These are phyloP conservation scores for Eutrema yunnanense DNA, from an alignment of 345 rosid genomes.

Conservation along the genomic window DNA sequence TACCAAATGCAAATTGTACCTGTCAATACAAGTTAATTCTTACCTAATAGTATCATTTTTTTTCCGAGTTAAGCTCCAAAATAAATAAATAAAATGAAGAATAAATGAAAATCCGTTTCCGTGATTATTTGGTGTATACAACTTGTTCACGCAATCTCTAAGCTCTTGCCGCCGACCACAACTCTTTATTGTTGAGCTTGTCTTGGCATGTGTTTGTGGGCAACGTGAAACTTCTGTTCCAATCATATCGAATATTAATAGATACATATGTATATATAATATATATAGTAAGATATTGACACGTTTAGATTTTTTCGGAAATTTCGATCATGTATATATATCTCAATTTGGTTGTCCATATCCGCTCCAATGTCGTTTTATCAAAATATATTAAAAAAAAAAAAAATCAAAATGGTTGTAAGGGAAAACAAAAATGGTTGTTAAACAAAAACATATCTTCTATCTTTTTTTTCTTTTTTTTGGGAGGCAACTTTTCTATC, in stretches of 20 bases:
- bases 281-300: not conserved
- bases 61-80: not conserved
- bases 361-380: not conserved
- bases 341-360: not conserved
- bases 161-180: constrained; percentile 19
- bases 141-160: constrained; percentile 27
- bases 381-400: not conserved
- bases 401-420: not conserved
- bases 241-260: not conserved
- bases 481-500: too few species aligned
- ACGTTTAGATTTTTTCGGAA: not conserved
- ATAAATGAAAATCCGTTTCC: not conserved
- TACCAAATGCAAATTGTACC: constrained; percentile 1
- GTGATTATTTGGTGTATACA: not conserved
- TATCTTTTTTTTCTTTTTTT: too few species aligned
- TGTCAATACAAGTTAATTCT: not conserved
- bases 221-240: constrained; percentile 18
- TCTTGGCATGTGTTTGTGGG: constrained; percentile 1
- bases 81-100: not conserved
- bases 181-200: constrained; percentile 2
- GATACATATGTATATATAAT: not conserved
- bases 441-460: too few species aligned
- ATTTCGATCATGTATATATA: not conserved
- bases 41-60: not conserved
- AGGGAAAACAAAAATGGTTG: not conserved